Conservation (phyloP, 176 grass and related monocot genomes). For the Olyra latifolia region DNA sequence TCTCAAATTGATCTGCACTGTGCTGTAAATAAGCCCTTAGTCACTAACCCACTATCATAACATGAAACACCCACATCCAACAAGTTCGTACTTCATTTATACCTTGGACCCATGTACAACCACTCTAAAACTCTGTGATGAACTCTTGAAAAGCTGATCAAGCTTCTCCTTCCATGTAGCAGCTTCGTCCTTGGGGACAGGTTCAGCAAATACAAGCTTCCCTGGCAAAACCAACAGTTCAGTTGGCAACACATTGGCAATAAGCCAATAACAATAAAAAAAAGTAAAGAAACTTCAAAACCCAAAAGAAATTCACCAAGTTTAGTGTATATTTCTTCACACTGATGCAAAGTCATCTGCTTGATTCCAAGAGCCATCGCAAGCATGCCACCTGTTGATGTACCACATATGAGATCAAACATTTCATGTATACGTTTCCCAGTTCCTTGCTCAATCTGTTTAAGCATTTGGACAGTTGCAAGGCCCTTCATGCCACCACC, state of each 20-base stretch:
- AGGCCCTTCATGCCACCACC: slow-evolving; percentile 99
- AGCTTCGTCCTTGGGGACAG: slow-evolving; percentile 92
- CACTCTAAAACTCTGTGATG: slow-evolving; percentile 95
- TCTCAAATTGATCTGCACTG: slow-evolving; percentile 98
- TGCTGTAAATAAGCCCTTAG: slow-evolving; percentile 67
- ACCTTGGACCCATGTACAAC: slow-evolving; percentile 99
- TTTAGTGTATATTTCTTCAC: slow-evolving; percentile 99
- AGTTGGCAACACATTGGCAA: slow-evolving; percentile 30
- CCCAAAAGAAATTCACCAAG: slow-evolving; percentile 61
- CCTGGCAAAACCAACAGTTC: slow-evolving; percentile 59
- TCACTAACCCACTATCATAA: slow-evolving; percentile 19
- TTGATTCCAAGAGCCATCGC: slow-evolving; percentile 96
- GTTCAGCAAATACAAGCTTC: slow-evolving; percentile 95
- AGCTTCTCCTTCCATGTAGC: slow-evolving; percentile 91
- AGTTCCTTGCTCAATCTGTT: slow-evolving; percentile 96
- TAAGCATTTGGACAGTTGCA: slow-evolving; percentile 98
- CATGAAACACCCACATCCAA: slow-evolving; percentile 5
- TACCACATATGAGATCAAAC: slow-evolving; percentile 99
- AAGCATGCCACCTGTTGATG: slow-evolving; percentile 98
- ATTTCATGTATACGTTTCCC: slow-evolving; percentile 94
- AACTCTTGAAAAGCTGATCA: slow-evolving; percentile 98
- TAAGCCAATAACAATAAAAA: neutral
- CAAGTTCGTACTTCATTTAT: slow-evolving; percentile 29
- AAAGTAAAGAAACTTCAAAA: slow-evolving; percentile 26
- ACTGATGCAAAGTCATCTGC: slow-evolving; percentile 86